Evolutionary conservation across 768 basidiomycete genomes (phyloP).

Genomic region (Suillus spraguei): DNA sequence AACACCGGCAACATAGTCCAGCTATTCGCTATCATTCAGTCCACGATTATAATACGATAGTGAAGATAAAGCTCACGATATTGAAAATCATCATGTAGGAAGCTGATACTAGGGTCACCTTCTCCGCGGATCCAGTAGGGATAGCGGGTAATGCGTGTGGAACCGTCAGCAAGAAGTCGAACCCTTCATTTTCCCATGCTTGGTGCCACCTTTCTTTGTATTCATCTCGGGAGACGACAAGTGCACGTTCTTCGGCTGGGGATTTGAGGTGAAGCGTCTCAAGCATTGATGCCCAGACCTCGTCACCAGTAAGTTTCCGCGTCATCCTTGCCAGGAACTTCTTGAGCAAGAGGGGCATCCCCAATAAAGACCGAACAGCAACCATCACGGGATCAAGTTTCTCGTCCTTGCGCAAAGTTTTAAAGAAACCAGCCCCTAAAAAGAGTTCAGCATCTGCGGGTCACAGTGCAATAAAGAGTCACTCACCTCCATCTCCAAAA

Average conservation of each 20-base stretch:
- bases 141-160: slow-evolving; percentile 43
- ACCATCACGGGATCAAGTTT: slow-evolving; percentile 35
- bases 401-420: slow-evolving; percentile 36
- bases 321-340: slow-evolving; percentile 43
- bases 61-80: slow-evolving; percentile 34
- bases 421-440: slow-evolving; percentile 48
- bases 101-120: slow-evolving; percentile 36
- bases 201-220: slow-evolving; percentile 37
- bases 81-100: slow-evolving; percentile 45
- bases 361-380: slow-evolving; percentile 25
- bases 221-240: slow-evolving; percentile 29
- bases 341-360: slow-evolving; percentile 40
- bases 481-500: slow-evolving; percentile 57
- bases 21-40: slow-evolving; percentile 27
- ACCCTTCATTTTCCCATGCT: slow-evolving; percentile 38
- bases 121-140: slow-evolving; percentile 36
- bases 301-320: slow-evolving; percentile 31
- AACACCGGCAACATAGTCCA: slow-evolving; percentile 62
- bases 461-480: background rate
- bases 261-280: slow-evolving; percentile 38
- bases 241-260: slow-evolving; percentile 28
- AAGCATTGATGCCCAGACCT: slow-evolving; percentile 31
- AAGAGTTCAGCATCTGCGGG: background rate
- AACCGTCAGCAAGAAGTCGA: slow-evolving; percentile 44
- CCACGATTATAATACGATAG: background rate